phyloP scores from a whole-genome alignment of 139 green algal genomes.

The Asterochloris erici region DNA sequence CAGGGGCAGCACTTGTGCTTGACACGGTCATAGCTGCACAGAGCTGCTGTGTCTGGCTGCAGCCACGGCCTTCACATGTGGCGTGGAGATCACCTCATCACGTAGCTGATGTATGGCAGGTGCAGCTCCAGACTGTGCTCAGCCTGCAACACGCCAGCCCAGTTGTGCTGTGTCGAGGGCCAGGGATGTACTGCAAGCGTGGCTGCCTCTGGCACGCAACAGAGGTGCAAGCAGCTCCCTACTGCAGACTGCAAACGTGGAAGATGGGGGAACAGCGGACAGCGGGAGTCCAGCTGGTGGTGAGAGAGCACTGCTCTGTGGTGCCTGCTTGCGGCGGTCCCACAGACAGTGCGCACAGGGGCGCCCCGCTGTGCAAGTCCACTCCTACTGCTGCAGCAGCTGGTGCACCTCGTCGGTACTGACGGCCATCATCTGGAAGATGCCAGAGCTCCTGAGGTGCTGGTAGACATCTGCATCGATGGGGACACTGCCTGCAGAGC shows the following conservation, averaged over 20 bases:
- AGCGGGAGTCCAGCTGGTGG: too few relatives aligned
- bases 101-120: constrained; percentile 79
- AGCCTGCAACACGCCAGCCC: constrained; percentile 41
- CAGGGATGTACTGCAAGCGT: too few relatives aligned
- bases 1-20: background rate
- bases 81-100: constrained; percentile 38
- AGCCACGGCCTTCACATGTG: background rate
- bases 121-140: constrained; percentile 97
- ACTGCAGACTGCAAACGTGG: too few relatives aligned
- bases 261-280: too few relatives aligned
- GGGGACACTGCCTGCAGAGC: constrained; percentile 44
- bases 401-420: constrained; percentile 76
- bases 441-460: constrained; percentile 65
- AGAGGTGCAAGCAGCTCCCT: background rate
- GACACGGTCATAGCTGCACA: background rate
- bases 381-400: background rate
- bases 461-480: constrained; percentile 79
- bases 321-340: too few relatives aligned
- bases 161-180: too few relatives aligned
- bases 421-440: constrained; percentile 74
- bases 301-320: too few relatives aligned
- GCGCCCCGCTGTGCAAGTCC: background rate
- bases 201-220: background rate
- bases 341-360: too few relatives aligned
- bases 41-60: background rate